Base-by-base conservation (phyloP, 208 protist genomes). In the Naegleria gruberi region DNA sequence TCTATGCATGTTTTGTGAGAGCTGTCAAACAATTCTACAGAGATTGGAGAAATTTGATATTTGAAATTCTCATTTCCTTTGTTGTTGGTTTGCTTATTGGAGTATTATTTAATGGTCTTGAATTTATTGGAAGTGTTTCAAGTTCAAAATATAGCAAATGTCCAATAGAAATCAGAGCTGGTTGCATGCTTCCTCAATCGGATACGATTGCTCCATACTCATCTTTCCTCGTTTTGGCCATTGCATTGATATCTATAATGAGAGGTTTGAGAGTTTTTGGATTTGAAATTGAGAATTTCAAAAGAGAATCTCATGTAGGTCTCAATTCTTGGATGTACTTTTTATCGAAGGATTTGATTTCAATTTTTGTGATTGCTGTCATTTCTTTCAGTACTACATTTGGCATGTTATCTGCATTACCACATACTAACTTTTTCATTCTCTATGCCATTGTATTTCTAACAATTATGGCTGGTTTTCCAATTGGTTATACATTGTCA, bases 241-340 rank as follows among this genome's bases (percentile, higher is more conserved):
- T 88, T 5, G 12, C 45, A 42, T 43, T 88, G 34, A 42, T 88
- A 43, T 19, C 34, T 23, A n/a, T 42, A 19, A 65, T 88, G 44
- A 43, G 37, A 88, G 8, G 17, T 23, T 26, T 88, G 8, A n/a
- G 45, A 88, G 37, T 43, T 6, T 88, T 88, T 88, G 84, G 84
- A 65, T 51, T 51, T 43, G 84, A 88, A 88, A 40, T 45, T 19
- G n/a, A 34, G 0, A 42, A 44, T 87, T 87, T 87, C 23, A 87
- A 42, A 26, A 87, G 44, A 57, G 83, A 87, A 57, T 42, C 30
- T 12, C 1, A 41, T 7, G 6, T 8, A 51, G 84, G 84, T 40
- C n/a, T 88, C 26, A 41, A 57, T 26, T 34, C 46, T n/a, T 65
- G 41, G 10, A 40, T 30, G 10, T 88, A 88, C 42, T 88, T 88